Evolutionary conservation across 306 rosid species (phyloP).

Genomic region (Inga oerstediana): DNA sequence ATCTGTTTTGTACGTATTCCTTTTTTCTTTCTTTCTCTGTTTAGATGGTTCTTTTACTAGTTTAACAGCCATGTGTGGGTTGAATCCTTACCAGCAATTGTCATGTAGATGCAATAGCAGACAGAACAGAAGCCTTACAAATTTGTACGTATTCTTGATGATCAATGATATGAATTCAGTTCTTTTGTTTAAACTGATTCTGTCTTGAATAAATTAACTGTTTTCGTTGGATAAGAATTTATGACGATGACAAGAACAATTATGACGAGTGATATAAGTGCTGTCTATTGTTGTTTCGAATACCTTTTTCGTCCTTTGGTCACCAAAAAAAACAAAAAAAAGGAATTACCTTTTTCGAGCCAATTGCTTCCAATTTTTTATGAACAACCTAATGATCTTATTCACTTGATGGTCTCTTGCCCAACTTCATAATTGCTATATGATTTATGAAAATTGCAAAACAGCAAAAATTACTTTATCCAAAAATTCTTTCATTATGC

Average conservation of each 20-base stretch:
- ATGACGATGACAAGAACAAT: not conserved
- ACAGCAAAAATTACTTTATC: too few relatives aligned
- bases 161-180: slow-evolving; percentile 42
- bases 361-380: too few relatives aligned
- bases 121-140: slow-evolving; percentile 10
- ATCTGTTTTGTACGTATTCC: slow-evolving; percentile 39
- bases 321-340: too few relatives aligned
- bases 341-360: too few relatives aligned
- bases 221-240: too few relatives aligned
- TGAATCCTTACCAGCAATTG: slow-evolving; percentile 7
- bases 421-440: too few relatives aligned
- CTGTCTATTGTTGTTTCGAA: not conserved
- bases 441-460: too few relatives aligned
- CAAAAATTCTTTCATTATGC: too few relatives aligned
- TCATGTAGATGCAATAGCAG: slow-evolving; percentile 19
- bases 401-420: too few relatives aligned
- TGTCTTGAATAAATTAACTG: too few relatives aligned
- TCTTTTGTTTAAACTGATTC: slow-evolving; percentile 15
- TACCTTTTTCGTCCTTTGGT: not conserved
- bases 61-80: slow-evolving; percentile 16
- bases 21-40: not conserved
- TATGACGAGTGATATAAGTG: not conserved
- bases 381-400: too few relatives aligned
- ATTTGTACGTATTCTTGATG: slow-evolving; percentile 40
- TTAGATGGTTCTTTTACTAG: slow-evolving; percentile 23